Evolutionary conservation across 2,329 filamentous ascomycete species (phyloP).

Genomic region (Blastomyces silverae): DNA sequence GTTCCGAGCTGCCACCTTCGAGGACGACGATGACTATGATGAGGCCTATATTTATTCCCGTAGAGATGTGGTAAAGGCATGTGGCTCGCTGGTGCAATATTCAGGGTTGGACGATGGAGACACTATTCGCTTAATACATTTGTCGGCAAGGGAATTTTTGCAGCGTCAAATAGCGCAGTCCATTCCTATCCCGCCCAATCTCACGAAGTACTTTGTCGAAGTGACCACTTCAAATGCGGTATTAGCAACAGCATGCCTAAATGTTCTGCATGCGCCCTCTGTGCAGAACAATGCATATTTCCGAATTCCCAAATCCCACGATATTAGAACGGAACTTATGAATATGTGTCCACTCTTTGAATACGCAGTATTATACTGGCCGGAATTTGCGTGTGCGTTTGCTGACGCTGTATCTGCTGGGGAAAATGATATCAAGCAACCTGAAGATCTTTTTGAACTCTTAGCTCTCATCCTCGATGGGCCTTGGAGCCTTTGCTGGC

Average conservation of each 20-base stretch:
- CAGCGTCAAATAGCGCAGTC: conserved; percentile 11
- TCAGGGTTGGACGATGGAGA: conserved; percentile 15
- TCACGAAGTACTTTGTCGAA: conserved; percentile 13
- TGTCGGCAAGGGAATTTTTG: conserved; percentile 15
- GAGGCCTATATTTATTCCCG: conserved; percentile 15
- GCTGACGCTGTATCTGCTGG: background rate
- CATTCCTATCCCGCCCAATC: background rate
- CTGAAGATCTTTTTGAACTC: conserved; percentile 9
- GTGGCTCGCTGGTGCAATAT: conserved; percentile 15
- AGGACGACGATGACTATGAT: conserved; percentile 15
- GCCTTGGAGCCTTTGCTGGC: conserved; percentile 12
- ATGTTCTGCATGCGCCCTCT: conserved; percentile 9
- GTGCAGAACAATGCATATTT: conserved; percentile 10
- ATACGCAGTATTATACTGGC: conserved; percentile 15
- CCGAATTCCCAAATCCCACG: conserved; percentile 5
- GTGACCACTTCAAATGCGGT: conserved; percentile 5
- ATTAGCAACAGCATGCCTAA: conserved; percentile 13
- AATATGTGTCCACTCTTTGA: conserved; percentile 12
- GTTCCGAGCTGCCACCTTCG: conserved; percentile 7
- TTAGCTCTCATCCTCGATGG: conserved; percentile 11
- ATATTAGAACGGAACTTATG: conserved; percentile 7
- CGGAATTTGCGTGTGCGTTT: conserved; percentile 12
- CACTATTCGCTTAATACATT: conserved; percentile 16
- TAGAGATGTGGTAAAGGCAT: conserved; percentile 15
- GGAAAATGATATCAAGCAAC: background rate